phyloP scores from a whole-genome alignment of 805 yeast species.

The Jamesozyma rosinii region DNA sequence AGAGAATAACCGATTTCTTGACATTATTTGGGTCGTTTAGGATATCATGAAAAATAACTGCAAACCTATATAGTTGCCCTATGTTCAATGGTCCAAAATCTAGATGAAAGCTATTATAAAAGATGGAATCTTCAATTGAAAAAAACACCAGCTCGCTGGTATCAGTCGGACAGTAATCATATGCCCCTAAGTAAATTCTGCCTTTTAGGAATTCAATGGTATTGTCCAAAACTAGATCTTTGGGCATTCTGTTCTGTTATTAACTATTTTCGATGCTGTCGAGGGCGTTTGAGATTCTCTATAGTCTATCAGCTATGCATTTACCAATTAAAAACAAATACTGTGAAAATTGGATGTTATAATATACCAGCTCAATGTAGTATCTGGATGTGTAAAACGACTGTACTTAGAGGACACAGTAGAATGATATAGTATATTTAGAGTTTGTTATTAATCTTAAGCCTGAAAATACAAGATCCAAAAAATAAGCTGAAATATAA shows the following conservation, averaged over 20 bases:
- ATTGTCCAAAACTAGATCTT: conserved; percentile 13
- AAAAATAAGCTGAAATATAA: no score
- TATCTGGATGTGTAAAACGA: no score
- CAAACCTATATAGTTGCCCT: conserved; percentile 82
- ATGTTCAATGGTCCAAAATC: conserved; percentile 94
- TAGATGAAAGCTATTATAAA: conserved; percentile 84
- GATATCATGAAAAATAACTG: conserved; percentile 83
- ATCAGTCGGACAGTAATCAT: conserved; percentile 65
- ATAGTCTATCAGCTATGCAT: neutral
- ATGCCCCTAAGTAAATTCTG: conserved; percentile 83
- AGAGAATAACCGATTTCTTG: conserved; percentile 80
- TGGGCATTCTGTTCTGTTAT: neutral
- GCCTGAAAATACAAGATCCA: neutral
- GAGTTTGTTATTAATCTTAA: no score
- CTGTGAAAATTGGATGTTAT: neutral
- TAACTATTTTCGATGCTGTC: conserved; percentile 1
- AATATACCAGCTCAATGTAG: neutral
- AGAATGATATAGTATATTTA: neutral
- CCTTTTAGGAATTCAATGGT: conserved; percentile 32
- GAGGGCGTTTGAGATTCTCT: neutral
- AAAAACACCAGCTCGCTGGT: conserved; percentile 69
- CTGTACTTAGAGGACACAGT: no score
- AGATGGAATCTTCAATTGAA: conserved; percentile 83
- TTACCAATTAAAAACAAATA: neutral
- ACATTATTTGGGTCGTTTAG: conserved; percentile 74